Evolutionary conservation across 805 yeast genomes (phyloP), one percentile per base, ranked within the genome.

Genomic region (Yarrowia alimentaria): DNA sequence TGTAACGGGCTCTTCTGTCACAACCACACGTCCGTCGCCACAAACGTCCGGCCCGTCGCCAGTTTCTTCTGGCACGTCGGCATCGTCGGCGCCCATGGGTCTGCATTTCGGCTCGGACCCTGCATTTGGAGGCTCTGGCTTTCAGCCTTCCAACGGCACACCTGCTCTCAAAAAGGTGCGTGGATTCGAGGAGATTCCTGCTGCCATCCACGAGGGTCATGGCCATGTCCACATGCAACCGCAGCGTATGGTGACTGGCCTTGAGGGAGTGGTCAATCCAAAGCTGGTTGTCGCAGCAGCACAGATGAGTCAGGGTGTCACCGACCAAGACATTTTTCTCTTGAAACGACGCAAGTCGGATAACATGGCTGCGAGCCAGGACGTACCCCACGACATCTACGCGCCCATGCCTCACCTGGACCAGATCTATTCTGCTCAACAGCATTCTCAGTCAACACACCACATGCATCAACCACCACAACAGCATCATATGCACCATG

Each of bases 61-160:
- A 6, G 43, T 37, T 16, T 37, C 43, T 14, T 24, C 43, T 3
- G 43, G 43, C 21, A 37, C 43, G 17, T 37, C 43, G 2, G 47
- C 47, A 20, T 26, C 47, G 10, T 28, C 33, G 19, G 47, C 47
- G 4, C 47, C 47, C 25, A 28, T 40, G 33, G 50, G 50, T 30
- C 37, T 43, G 29, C 50, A 43, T 17, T 43, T 43, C 22, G 50
- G 50, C 30, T 43, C 50, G 6, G 50, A 43, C 30, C 50, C 50
- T 30, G 35, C 50, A 22, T 43, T 43, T 43, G 50, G 37, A 12
- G 37, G 37, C 26, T 31, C 50, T 24, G 37, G 50, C 12, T 43
- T 43, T 37, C 35, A 43, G 37, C 50, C 50, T 28, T 30, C 5
- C 50, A 30, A 7, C 22, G 28, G 37, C 30, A 30, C 50, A 3